Conservation (phyloP, 495 filamentous ascomycete species). For the Daldinia concentrica region DNA sequence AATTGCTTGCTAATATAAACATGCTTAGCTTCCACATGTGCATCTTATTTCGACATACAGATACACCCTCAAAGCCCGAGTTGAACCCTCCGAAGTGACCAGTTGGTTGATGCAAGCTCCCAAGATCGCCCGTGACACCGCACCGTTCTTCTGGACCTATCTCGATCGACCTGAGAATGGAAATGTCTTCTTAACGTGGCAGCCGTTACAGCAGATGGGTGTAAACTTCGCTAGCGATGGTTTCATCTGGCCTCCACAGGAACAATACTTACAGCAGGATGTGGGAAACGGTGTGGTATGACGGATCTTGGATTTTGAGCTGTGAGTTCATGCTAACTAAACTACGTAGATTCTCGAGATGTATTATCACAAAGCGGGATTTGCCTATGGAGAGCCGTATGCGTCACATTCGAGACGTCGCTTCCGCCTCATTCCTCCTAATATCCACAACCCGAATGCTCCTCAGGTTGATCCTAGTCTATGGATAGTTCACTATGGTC, state of each 20-base stretch:
- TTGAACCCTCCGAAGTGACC: conserved; percentile 75
- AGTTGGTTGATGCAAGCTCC: conserved; percentile 83
- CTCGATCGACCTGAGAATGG: conserved; percentile 83
- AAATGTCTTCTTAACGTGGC: conserved; percentile 85
- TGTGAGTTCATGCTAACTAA: conserved; percentile 14
- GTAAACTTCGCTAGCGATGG: conserved; percentile 87
- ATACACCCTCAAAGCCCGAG: conserved; percentile 71
- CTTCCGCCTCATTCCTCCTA: conserved; percentile 78
- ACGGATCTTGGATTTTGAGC: neutral
- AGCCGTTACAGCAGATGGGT: conserved; percentile 72
- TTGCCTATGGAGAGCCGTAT: conserved; percentile 71
- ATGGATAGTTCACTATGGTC: conserved; percentile 94
- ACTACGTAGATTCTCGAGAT: conserved; percentile 72
- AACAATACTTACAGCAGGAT: conserved; percentile 74
- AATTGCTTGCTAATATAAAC: conserved; percentile 13
- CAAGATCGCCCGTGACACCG: conserved; percentile 75
- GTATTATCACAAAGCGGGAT: conserved; percentile 81
- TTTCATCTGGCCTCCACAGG: conserved; percentile 84
- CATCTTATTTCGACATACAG: conserved; percentile 81
- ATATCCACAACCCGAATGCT: conserved; percentile 65
- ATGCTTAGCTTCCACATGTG: conserved; percentile 79
- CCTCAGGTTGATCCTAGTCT: conserved; percentile 79
- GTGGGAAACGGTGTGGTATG: conserved; percentile 76
- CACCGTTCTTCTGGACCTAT: conserved; percentile 91
- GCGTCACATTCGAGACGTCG: conserved; percentile 80